These are phyloP conservation scores for Xylariaceae sp. DNA, from an alignment of 2,329 filamentous ascomycete species.

Conservation along the genomic window DNA sequence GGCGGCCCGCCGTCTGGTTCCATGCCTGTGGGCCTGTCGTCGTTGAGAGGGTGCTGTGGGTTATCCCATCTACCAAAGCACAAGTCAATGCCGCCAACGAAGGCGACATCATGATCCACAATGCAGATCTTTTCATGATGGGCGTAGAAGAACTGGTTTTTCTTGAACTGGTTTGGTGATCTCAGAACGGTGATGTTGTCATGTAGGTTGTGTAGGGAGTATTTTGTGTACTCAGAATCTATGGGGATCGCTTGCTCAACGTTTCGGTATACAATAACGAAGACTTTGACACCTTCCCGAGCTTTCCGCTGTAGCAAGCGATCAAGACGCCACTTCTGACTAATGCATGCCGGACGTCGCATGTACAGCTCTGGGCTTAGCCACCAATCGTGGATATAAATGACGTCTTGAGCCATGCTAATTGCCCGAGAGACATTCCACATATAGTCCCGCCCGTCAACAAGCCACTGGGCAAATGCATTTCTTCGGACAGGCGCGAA, in stretches of 20 bases:
- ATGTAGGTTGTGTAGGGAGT: constrained; percentile 88
- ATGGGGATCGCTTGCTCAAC: constrained; percentile 97
- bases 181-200: constrained; percentile 95
- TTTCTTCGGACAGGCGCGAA: constrained; percentile 85
- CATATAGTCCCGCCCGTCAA: constrained; percentile 97
- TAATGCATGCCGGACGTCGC: constrained; percentile 88
- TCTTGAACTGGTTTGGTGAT: constrained; percentile 95
- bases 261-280: constrained; percentile 96
- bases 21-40: constrained; percentile 94
- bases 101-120: constrained; percentile 92
- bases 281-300: constrained; percentile 91
- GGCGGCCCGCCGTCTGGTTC: constrained; percentile 68
- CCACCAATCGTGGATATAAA: constrained; percentile 99
- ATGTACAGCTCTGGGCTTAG: constrained; percentile 93
- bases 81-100: constrained; percentile 91
- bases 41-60: constrained; percentile 82
- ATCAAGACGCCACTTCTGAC: constrained; percentile 96
- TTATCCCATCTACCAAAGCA: constrained; percentile 98
- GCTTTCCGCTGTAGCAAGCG: constrained; percentile 90
- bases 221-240: constrained; percentile 97
- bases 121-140: constrained; percentile 98
- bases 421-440: constrained; percentile 98
- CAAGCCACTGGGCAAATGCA: constrained; percentile 92
- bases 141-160: constrained; percentile 99
- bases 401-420: constrained; percentile 93